Percentiles rank a stretch among this genome's conserved stretches.
Conservation (phyloP, 345 rosid genomes). For the Boechera retrofracta region DNA sequence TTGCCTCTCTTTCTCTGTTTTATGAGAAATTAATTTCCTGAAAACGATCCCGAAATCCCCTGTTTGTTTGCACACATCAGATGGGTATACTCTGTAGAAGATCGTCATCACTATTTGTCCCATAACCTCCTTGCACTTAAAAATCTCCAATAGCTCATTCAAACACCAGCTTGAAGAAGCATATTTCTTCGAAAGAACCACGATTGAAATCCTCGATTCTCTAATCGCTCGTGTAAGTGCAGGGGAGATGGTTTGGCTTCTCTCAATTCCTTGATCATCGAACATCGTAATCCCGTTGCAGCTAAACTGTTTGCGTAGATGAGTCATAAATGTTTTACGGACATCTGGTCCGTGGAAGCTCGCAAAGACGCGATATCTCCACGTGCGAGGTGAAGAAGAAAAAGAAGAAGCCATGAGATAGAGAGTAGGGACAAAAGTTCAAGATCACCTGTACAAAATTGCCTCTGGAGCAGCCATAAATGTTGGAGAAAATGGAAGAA, state of each 20-base stretch:
- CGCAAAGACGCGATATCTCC: not conserved
- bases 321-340: constrained; percentile 2
- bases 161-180: constrained; percentile 9
- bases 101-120: constrained; percentile 10
- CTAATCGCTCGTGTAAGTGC: not conserved
- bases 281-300: not conserved
- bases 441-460: too few species aligned
- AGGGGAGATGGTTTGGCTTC: not conserved
- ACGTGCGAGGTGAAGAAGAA: not conserved
- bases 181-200: not conserved
- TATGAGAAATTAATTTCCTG: too few species aligned
- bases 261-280: not conserved
- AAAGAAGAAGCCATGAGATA: not conserved
- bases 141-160: not conserved
- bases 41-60: not conserved
- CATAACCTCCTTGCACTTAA: not conserved
- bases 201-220: not conserved
- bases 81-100: not conserved
- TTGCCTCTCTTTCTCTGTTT: too few species aligned
- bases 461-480: too few species aligned
- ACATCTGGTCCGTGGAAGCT: constrained; percentile 5
- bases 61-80: not conserved
- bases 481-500: too few species aligned
- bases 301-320: not conserved
- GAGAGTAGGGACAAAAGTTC: too few species aligned